Conservation (phyloP, 305 asterid species). For the Fraxinus floribunda region DNA sequence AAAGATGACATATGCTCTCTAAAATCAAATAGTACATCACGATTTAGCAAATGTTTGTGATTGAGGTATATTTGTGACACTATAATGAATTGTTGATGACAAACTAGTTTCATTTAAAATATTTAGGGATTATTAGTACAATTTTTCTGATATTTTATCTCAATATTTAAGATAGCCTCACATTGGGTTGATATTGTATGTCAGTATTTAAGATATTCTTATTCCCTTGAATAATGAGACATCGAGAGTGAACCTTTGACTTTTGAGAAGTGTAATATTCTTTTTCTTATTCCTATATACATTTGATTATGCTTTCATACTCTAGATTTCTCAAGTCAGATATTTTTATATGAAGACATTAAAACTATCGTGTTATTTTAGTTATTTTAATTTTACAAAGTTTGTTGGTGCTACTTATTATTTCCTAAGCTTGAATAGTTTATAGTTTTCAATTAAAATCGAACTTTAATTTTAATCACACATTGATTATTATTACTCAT, state of each 20-base stretch:
- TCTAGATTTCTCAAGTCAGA: not conserved
- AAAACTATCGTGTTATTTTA: not conserved
- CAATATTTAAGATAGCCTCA: not conserved
- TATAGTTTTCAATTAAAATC: no score
- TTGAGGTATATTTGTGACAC: not conserved
- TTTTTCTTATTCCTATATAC: not conserved
- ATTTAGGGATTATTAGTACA: not conserved
- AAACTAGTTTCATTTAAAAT: not conserved
- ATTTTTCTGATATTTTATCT: not conserved
- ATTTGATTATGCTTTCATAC: not conserved
- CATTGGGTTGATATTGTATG: conserved; percentile 1
- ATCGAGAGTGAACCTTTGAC: not conserved
- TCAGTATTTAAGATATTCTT: not conserved
- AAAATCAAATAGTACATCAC: not conserved
- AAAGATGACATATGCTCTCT: not conserved
- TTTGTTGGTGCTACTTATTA: not conserved
- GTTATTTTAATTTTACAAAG: not conserved
- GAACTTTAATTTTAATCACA: not conserved
- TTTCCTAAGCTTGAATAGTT: not conserved
- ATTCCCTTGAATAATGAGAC: not conserved
- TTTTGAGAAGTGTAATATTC: not conserved
- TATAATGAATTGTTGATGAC: no score
- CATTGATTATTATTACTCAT: no score
- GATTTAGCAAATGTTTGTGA: not conserved
- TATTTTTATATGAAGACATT: not conserved